Evolutionary conservation across 352 stramenopile genomes (phyloP).

Genomic region (Peronosclerospora sorghi): DNA sequence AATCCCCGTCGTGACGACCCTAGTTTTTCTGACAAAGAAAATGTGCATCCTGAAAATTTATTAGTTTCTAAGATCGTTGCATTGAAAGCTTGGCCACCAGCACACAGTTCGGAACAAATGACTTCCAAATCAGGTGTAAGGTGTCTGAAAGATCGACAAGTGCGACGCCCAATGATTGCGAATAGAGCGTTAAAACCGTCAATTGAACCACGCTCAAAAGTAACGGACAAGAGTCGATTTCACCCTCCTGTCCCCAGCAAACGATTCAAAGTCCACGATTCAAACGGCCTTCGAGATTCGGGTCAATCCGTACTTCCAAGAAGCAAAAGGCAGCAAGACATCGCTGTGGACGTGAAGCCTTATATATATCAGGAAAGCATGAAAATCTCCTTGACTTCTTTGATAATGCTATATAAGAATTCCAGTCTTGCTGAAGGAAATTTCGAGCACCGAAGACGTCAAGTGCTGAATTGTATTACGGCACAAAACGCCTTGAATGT

Average conservation of each 20-base stretch:
- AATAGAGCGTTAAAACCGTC: conserved; percentile 5
- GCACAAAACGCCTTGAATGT: conserved; percentile 20
- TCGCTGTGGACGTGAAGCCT: neutral
- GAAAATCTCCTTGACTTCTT: conserved; percentile 24
- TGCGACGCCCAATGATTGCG: neutral
- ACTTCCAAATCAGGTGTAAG: neutral
- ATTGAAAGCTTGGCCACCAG: conserved; percentile 8
- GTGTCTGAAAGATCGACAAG: neutral
- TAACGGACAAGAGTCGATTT: conserved; percentile 21
- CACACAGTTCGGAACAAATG: conserved; percentile 3
- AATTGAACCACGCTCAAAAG: conserved; percentile 7
- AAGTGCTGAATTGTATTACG: conserved; percentile 24
- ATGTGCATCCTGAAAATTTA: conserved; percentile 13
- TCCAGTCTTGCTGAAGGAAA: neutral
- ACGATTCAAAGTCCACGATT: conserved; percentile 1
- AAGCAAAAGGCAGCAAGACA: conserved; percentile 15
- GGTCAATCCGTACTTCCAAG: neutral
- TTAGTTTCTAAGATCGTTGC: conserved; percentile 6
- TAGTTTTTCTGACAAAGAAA: conserved; percentile 19
- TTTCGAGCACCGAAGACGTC: conserved; percentile 2
- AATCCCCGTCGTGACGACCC: neutral
- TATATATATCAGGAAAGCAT: conserved; percentile 33
- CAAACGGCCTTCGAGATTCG: conserved; percentile 1
- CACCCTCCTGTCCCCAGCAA: conserved; percentile 33
- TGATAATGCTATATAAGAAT: conserved; percentile 8